These are phyloP conservation scores for Boechera stricta DNA, from an alignment of 345 rosid genomes.

Conservation along the genomic window DNA sequence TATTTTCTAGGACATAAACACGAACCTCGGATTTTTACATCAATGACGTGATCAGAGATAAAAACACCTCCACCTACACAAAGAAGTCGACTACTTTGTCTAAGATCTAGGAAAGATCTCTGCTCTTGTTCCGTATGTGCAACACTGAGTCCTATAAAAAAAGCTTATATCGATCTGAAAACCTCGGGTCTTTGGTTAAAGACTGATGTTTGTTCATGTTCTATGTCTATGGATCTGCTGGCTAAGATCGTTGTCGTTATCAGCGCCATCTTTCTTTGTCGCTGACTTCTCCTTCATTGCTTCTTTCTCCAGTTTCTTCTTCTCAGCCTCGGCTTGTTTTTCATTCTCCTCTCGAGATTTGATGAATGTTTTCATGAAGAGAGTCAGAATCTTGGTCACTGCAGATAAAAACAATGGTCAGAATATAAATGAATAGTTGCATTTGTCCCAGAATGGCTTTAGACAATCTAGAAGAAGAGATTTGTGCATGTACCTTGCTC, in stretches of 20 bases:
- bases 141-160: slow-evolving; percentile 28
- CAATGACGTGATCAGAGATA: slow-evolving; percentile 26
- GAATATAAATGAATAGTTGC: not conserved
- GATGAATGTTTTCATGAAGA: slow-evolving; percentile 83
- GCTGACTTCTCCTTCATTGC: slow-evolving; percentile 70
- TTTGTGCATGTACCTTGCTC: slow-evolving; percentile 75
- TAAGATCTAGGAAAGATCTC: slow-evolving; percentile 40
- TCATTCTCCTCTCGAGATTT: slow-evolving; percentile 87
- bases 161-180: slow-evolving; percentile 30
- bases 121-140: slow-evolving; percentile 39
- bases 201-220: slow-evolving; percentile 23
- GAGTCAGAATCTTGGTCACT: slow-evolving; percentile 84
- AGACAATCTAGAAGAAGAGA: slow-evolving; percentile 16
- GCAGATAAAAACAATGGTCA: slow-evolving; percentile 45
- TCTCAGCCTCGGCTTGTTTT: slow-evolving; percentile 82
- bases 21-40: slow-evolving; percentile 38
- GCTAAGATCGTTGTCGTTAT: slow-evolving; percentile 43
- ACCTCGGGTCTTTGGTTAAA: slow-evolving; percentile 24
- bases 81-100: slow-evolving; percentile 33
- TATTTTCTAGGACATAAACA: slow-evolving; percentile 13
- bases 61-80: slow-evolving; percentile 35
- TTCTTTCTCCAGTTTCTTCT: slow-evolving; percentile 91
- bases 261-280: slow-evolving; percentile 60
- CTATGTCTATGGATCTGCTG: slow-evolving; percentile 49
- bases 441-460: slow-evolving; percentile 1